Conservation (phyloP, 371 early-diverging fungal genomes). For the Saksenaea oblongispora region DNA sequence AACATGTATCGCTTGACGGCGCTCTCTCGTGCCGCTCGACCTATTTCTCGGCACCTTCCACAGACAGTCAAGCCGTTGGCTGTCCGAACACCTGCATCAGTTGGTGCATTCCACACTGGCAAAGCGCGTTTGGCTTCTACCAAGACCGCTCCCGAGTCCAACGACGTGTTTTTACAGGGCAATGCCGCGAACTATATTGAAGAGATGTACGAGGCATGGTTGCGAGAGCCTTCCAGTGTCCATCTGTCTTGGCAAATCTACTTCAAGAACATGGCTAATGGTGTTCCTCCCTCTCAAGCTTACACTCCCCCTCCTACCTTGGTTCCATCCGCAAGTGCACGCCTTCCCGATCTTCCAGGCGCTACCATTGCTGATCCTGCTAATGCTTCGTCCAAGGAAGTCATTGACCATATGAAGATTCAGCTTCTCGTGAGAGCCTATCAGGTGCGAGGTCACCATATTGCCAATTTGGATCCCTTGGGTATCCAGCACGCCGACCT, state of each 20-base stretch:
- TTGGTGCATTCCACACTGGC: constrained; percentile 17
- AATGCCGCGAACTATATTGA: constrained; percentile 86
- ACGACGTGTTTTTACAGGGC: constrained; percentile 32
- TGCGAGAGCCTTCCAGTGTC: constrained; percentile 87
- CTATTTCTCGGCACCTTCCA: constrained; percentile 5
- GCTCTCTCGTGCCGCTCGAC: constrained; percentile 21
- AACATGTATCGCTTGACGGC: constrained; percentile 28
- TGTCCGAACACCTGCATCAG: constrained; percentile 9
- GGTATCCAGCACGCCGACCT: constrained; percentile 75
- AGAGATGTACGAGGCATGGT: constrained; percentile 95
- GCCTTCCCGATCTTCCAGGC: constrained; percentile 62
- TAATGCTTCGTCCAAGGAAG: constrained; percentile 57
- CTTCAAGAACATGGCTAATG: constrained; percentile 87
- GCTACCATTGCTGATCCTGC: constrained; percentile 24
- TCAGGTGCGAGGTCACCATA: constrained; percentile 95
- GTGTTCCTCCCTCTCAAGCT: constrained; percentile 71
- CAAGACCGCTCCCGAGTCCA: constrained; percentile 9
- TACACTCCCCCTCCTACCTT: constrained; percentile 84
- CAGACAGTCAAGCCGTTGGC: constrained; percentile 9
- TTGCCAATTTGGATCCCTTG: constrained; percentile 93
- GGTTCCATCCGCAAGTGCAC: constrained; percentile 68
- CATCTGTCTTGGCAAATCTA: constrained; percentile 97
- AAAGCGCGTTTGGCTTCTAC: constrained; percentile 18
- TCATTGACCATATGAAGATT: constrained; percentile 96
- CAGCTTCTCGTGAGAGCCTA: constrained; percentile 97